Percentiles rank a stretch among this genome's conserved stretches.
These are phyloP conservation scores for Sicyos baderoa DNA, from an alignment of 306 rosid genomes.

Conservation along the genomic window DNA sequence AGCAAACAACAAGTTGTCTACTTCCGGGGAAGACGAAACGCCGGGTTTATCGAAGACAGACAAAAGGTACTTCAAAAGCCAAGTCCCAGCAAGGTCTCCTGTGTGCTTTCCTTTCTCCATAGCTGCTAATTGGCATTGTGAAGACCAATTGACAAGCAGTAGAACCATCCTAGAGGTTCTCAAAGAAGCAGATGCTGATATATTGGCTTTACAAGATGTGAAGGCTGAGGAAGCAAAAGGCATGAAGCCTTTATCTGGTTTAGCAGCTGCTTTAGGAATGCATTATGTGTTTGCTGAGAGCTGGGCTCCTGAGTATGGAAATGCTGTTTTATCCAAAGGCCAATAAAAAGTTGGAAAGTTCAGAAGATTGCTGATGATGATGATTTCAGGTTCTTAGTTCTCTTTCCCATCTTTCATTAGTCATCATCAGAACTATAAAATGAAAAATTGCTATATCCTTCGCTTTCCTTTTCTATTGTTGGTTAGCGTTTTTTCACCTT, in stretches of 20 bases:
- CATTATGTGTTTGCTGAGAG: constrained; percentile 81
- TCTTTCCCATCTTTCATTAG: not conserved
- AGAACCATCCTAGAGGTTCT: constrained; percentile 67
- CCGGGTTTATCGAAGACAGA: constrained; percentile 25
- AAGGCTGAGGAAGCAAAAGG: constrained; percentile 76
- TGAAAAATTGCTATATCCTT: too few relatives aligned
- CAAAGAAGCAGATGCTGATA: constrained; percentile 74
- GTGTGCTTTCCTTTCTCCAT: constrained; percentile 48
- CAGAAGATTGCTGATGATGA: constrained; percentile 79
- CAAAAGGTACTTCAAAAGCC: constrained; percentile 33
- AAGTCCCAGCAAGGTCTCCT: constrained; percentile 72
- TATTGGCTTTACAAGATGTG: constrained; percentile 77
- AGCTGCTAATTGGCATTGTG: constrained; percentile 38
- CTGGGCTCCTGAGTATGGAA: constrained; percentile 94
- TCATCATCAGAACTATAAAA: not conserved
- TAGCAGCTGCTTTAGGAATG: constrained; percentile 84
- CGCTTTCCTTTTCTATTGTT: not conserved
- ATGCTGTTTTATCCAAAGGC: constrained; percentile 84
- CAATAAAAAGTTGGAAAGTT: constrained; percentile 67
- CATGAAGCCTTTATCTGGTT: constrained; percentile 77
- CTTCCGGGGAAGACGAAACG: constrained; percentile 25
- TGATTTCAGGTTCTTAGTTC: constrained; percentile 58
- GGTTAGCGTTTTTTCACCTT: not conserved
- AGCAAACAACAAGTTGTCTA: constrained; percentile 45
- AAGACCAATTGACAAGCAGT: constrained; percentile 38